Evolutionary conservation across 2,329 filamentous ascomycete genomes (phyloP).

Genomic region (Leptographium wingfieldii): DNA sequence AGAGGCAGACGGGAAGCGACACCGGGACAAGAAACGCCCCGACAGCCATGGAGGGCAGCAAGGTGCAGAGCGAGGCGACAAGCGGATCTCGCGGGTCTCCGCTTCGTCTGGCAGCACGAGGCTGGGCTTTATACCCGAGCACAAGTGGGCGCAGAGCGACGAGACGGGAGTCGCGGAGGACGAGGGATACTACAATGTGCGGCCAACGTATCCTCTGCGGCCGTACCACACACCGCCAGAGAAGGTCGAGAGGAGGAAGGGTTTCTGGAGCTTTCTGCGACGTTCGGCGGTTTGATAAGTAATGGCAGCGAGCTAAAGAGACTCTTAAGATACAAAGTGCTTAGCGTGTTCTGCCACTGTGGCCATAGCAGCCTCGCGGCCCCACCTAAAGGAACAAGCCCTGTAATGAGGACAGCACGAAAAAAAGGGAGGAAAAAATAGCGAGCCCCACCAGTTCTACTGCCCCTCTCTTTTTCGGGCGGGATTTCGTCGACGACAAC

Average conservation of each 20-base stretch:
- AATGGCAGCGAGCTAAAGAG: not conserved
- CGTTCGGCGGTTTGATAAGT: not conserved
- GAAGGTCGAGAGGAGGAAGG: slow-evolving; percentile 6
- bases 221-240: slow-evolving; percentile 13
- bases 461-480: slow-evolving; percentile 5
- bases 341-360: no score
- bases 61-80: not conserved
- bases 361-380: not conserved
- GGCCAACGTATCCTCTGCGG: slow-evolving; percentile 20
- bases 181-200: slow-evolving; percentile 16
- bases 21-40: no score
- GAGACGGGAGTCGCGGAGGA: not conserved
- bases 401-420: slow-evolving; percentile 2
- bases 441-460: slow-evolving; percentile 2
- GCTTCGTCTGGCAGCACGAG: slow-evolving; percentile 22
- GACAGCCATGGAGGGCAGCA: no score
- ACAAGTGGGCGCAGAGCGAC: slow-evolving; percentile 14
- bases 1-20: no score
- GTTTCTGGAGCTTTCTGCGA: slow-evolving; percentile 19
- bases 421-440: slow-evolving; percentile 3
- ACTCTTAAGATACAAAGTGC: no score
- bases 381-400: slow-evolving; percentile 4
- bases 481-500: not conserved
- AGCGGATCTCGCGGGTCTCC: slow-evolving; percentile 19
- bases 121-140: slow-evolving; percentile 22